Conservation (phyloP, 2,329 filamentous ascomycete species). For the Teratosphaeria nubilosa region DNA sequence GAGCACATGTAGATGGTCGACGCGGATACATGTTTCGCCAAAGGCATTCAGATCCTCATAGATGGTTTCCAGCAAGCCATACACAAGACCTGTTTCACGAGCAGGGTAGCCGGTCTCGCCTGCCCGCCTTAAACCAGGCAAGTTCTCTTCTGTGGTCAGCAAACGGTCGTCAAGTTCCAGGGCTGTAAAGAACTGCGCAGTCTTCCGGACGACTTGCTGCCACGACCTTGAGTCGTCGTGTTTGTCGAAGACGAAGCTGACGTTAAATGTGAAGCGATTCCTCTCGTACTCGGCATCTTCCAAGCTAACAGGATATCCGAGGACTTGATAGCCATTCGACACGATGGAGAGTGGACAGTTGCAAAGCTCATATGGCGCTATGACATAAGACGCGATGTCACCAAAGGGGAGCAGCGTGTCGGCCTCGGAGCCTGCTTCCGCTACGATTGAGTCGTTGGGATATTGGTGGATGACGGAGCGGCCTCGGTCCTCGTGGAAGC, state of each 20-base stretch:
- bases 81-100: constrained; percentile 35
- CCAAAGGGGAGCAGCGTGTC: constrained; percentile 47
- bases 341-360: constrained; percentile 76
- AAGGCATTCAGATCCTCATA: constrained; percentile 94
- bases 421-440: background rate
- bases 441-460: constrained; percentile 15
- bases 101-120: constrained; percentile 22
- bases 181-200: constrained; percentile 76
- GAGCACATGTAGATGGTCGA: constrained; percentile 16
- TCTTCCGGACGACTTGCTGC: constrained; percentile 65
- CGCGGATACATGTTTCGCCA: constrained; percentile 58
- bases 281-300: constrained; percentile 66
- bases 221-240: constrained; percentile 61
- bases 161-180: constrained; percentile 89
- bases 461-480: constrained; percentile 24
- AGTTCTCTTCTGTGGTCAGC: constrained; percentile 51
- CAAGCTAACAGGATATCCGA: constrained; percentile 85
- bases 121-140: constrained; percentile 16
- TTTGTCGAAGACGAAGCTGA: constrained; percentile 70
- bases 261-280: constrained; percentile 95
- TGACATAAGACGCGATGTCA: constrained; percentile 81
- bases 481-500: constrained; percentile 48
- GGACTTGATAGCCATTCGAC: constrained; percentile 65
- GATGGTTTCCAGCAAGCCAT: constrained; percentile 70
- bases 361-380: constrained; percentile 89